Conservation (phyloP, 495 filamentous ascomycete species). For the Extremus antarcticus region DNA sequence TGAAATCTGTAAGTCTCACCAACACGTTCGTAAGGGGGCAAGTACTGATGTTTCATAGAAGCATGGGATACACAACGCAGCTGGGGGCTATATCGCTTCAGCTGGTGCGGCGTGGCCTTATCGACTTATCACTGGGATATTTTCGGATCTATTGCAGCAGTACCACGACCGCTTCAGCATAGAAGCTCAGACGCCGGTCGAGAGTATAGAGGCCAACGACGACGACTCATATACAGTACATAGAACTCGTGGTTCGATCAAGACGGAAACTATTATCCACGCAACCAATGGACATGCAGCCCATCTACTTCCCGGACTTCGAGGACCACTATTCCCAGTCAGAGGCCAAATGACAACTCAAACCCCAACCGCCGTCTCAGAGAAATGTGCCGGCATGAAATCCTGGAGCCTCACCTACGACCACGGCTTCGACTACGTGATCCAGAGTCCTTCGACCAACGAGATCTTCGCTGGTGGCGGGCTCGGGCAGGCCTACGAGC, state of each 20-base stretch:
- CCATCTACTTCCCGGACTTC: conserved; percentile 37
- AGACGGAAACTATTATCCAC: conserved; percentile 36
- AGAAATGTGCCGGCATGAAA: background rate
- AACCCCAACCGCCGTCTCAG: conserved; percentile 14
- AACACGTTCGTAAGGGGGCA: conserved; percentile 22
- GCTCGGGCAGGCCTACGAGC: background rate
- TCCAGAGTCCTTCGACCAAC: conserved; percentile 4
- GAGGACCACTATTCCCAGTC: conserved; percentile 35
- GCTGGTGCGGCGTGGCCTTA: conserved; percentile 38
- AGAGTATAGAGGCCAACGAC: background rate
- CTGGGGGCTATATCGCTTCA: conserved; percentile 30
- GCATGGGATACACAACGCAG: conserved; percentile 24
- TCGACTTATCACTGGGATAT: conserved; percentile 34
- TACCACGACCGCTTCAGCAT: conserved; percentile 27
- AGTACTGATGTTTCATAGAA: background rate
- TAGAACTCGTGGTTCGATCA: conserved; percentile 31
- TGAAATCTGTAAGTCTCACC: conserved; percentile 17
- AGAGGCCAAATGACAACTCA: conserved; percentile 41
- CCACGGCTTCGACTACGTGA: conserved; percentile 31
- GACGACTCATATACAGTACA: conserved; percentile 24
- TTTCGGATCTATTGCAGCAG: conserved; percentile 25
- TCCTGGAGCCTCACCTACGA: conserved; percentile 31
- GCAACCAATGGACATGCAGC: conserved; percentile 40
- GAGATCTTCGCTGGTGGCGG: conserved; percentile 20
- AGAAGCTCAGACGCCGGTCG: conserved; percentile 32